Percentiles rank a stretch among this genome's conserved stretches.
phyloP scores from a whole-genome alignment of 2,329 filamentous ascomycete species.

The Aaosphaeria pasadenensis region DNA sequence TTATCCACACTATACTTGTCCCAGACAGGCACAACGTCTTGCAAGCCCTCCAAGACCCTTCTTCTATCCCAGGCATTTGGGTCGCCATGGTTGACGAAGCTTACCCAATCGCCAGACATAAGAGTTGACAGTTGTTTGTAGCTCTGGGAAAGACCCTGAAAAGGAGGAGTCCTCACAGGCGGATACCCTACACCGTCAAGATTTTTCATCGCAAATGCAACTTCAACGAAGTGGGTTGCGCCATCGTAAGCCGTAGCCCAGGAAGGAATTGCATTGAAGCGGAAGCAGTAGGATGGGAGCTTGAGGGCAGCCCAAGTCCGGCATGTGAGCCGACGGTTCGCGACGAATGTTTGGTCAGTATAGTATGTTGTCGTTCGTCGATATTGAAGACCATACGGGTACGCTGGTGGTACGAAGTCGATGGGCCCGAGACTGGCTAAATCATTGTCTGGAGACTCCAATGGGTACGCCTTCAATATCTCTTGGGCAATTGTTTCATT shows the following conservation, averaged over 20 bases:
- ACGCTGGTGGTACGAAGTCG: too few relatives aligned
- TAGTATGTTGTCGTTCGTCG: background rate
- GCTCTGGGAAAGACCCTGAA: background rate
- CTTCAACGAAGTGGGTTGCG: background rate
- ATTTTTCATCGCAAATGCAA: slow-evolving; percentile 1
- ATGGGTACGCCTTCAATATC: background rate
- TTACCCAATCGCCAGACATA: slow-evolving; percentile 38
- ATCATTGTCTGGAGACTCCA: background rate
- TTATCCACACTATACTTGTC: slow-evolving; percentile 12
- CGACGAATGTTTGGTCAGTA: background rate
- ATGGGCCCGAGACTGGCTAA: too few relatives aligned
- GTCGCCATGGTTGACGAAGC: slow-evolving; percentile 39
- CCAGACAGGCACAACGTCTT: slow-evolving; percentile 5
- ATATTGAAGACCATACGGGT: background rate
- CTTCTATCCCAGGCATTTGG: slow-evolving; percentile 15
- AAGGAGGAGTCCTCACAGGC: background rate
- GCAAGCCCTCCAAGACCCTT: background rate
- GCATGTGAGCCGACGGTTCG: background rate
- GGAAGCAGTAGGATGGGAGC: background rate
- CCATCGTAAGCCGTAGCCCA: background rate
- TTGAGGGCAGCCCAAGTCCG: background rate
- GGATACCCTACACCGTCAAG: background rate
- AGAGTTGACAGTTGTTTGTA: slow-evolving; percentile 26
- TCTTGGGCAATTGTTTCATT: too few relatives aligned
- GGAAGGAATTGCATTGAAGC: background rate